Base-by-base conservation (phyloP, 176 grass and related monocot species). In the Hyparrhenia diplandra region DNA sequence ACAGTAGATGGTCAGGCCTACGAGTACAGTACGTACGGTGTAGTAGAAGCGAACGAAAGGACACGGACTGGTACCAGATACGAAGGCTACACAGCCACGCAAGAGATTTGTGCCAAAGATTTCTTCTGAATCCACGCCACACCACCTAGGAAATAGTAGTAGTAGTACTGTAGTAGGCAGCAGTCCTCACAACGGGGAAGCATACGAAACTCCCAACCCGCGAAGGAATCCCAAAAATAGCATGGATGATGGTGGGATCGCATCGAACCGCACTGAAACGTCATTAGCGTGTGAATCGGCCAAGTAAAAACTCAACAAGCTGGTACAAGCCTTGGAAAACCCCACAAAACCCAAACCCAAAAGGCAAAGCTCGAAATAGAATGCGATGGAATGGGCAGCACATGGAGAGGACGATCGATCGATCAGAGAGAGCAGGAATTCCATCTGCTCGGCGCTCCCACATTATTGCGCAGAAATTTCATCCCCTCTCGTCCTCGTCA, bases 21-120 rank as follows among this genome's bases (percentile, higher is more conserved):
- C 18, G 6, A 37, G 37, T n/a, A 0, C 1, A 7, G 37, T 9
- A 9, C 37, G 37, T 5, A 20, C 69, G 62, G n/a, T n/a, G n/a
- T n/a, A n/a, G n/a, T 25, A n/a, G 39, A 47, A 1, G 4, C 25
- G 35, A 62, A 45, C 41, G 73, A 32, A 73, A 24, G 13, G 20
- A 34, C 2, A n/a, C 2, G 52, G 42, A 73, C 58, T 11, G 65
- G 18, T 20, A 25, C 6, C 40, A 13, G 68, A 42, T 37, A 25
- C 24, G 55, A 73, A 63, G 69, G n/a, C 23, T 8, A 41, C 21
- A 3, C 13, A 27, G 34, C 21, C 64, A 36, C 74, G 86, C 75
- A 83, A 74, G 58, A 71, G 68, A 74, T 73, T 51, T 74, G 68
- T 17, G 23, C 68, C 9, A 47, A 67, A 71, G 59, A 74, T 74